A percentile compares a stretch with the other conserved stretches of the same genome.
These are phyloP conservation scores for Cyamopsis tetragonoloba DNA, from an alignment of 306 rosid species.

Conservation along the genomic window DNA sequence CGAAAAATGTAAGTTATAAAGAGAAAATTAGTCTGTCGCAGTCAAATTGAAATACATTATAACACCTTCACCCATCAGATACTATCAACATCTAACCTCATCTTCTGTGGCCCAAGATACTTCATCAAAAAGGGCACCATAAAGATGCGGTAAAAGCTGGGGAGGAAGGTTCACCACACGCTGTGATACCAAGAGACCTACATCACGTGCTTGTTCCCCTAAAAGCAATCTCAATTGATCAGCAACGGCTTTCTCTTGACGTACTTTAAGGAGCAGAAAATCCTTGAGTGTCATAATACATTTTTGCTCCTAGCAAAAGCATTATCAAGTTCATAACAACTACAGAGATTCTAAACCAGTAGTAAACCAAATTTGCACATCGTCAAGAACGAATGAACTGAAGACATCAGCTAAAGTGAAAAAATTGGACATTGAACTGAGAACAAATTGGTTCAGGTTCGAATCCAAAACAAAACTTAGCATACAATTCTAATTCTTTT, in stretches of 20 bases:
- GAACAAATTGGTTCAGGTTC: background rate
- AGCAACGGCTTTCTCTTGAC: constrained; percentile 38
- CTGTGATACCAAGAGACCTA: constrained; percentile 77
- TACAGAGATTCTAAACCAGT: constrained; percentile 3
- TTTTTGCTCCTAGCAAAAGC: constrained; percentile 45
- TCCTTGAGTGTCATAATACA: constrained; percentile 59
- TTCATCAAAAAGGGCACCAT: constrained; percentile 82
- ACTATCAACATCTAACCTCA: constrained; percentile 63
- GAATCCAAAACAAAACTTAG: background rate
- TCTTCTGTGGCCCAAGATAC: constrained; percentile 89
- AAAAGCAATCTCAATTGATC: constrained; percentile 51
- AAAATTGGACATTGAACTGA: background rate
- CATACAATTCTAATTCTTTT: background rate
- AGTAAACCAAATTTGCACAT: constrained; percentile 4
- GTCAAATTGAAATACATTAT: background rate
- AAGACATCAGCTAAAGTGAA: background rate
- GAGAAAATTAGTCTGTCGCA: constrained; percentile 3
- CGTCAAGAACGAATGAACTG: background rate
- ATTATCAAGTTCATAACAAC: constrained; percentile 4
- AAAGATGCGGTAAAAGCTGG: constrained; percentile 83
- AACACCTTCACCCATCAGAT: constrained; percentile 22
- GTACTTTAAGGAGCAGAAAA: constrained; percentile 53
- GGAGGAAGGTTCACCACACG: constrained; percentile 75
- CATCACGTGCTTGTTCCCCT: constrained; percentile 49
- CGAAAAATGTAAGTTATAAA: constrained; percentile 14